Evolutionary conservation across 495 filamentous ascomycete species (phyloP), one percentile per base, ranked within the genome.

Genomic region (Elaphomyces granulatus): DNA sequence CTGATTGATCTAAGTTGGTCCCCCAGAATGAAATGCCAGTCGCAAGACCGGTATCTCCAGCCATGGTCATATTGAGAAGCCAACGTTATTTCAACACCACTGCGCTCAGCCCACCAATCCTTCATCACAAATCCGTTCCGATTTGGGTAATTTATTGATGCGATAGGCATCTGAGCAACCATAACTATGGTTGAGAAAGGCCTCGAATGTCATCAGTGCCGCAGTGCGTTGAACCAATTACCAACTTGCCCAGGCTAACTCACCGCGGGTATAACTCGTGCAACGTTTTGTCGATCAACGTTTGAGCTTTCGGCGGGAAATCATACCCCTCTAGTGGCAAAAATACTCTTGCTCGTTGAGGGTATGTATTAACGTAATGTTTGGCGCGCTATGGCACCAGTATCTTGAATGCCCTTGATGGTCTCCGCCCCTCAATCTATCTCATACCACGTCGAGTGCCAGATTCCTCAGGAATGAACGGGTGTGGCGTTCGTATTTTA

Each of bases 61-160:
- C 87, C 87, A 95, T 95, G 8, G 77, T 74, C 87, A 94, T 92
- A 53, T 98, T 90, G 34, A 95, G 59, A 39, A 35, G 90, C 90
- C 18, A 86, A 62, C 20, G 84, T 82, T 41, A 68, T 68, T 20
- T 74, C 70, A 14, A 81, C 86, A 53, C 90, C 90, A 14, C 79
- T 74, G 57, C 92, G 82, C 49, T 94, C 86, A 4, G 83, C 87
- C 53, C 71, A 64, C 86, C 86, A 94, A 52, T 93, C 87, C 44
- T 74, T 86, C 80, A 90, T 83, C 46, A 88, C 68, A 52, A 94
- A 94, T 8, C 88, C 88, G 69, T 54, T 98, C 90, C 39, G 75
- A 67, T 66, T 98, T 98, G 38, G 95, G 74, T 15, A 94, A 51
- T 54, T 80, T 74, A 64, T 94, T 94, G 37, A 86, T 50, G 2